A percentile compares a stretch with the other conserved stretches of the same genome.
Evolutionary conservation across 331 rosid species (phyloP).

Genomic region (Spiraea crenata): DNA sequence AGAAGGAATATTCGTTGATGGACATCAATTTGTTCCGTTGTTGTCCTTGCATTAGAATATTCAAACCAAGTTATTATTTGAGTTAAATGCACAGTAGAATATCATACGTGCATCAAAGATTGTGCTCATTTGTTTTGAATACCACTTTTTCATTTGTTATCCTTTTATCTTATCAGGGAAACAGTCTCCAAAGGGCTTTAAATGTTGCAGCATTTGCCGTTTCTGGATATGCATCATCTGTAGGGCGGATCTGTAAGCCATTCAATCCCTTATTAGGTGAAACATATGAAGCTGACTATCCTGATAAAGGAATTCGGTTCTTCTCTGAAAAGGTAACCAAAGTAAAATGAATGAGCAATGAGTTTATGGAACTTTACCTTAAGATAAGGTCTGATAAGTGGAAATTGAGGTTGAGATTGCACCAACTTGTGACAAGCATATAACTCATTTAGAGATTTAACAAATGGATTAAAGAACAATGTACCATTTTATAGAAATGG

Average conservation of each 20-base stretch:
- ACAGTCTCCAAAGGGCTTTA: constrained; percentile 70
- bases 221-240: constrained; percentile 96
- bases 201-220: constrained; percentile 98
- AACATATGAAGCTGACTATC: constrained; percentile 95
- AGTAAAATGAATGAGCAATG: not conserved
- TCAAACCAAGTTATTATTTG: not conserved
- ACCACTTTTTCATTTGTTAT: constrained; percentile 21
- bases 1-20: not conserved
- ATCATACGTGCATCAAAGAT: not conserved
- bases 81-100: constrained; percentile 4
- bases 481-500: not conserved
- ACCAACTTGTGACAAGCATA: not conserved
- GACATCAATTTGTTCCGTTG: not conserved
- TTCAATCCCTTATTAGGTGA: constrained; percentile 97
- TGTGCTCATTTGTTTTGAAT: constrained; percentile 12
- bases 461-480: not conserved
- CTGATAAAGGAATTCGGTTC: constrained; percentile 90
- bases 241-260: constrained; percentile 96
- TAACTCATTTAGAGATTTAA: not conserved
- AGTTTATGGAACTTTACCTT: not conserved
- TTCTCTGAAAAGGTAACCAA: constrained; percentile 93
- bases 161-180: constrained; percentile 55
- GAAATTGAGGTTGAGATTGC: constrained; percentile 6
- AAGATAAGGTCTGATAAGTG: not conserved
- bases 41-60: not conserved